These are phyloP conservation scores for Pseudozyma tsukubaensis DNA, from an alignment of 1,284 basidiomycete genomes.

Conservation along the genomic window DNA sequence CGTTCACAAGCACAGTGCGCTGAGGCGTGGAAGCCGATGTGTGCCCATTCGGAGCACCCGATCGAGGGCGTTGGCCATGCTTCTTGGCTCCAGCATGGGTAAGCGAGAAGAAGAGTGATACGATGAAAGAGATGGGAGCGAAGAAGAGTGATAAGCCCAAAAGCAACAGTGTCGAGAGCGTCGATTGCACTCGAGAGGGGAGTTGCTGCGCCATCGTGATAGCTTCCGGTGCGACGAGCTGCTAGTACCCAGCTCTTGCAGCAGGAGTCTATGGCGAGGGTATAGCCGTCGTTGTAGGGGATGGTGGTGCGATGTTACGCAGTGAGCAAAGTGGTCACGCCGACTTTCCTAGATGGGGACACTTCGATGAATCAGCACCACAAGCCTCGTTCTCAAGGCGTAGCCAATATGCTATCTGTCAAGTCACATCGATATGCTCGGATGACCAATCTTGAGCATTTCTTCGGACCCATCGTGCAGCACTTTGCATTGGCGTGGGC, in stretches of 20 bases:
- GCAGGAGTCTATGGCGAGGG: no score
- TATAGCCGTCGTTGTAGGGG: no score
- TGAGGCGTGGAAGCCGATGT: background rate
- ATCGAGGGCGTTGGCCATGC: background rate
- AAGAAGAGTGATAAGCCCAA: conserved; percentile 29
- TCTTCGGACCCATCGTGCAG: background rate
- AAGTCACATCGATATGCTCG: background rate
- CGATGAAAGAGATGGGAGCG: conserved; percentile 21
- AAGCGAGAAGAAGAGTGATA: conserved; percentile 42
- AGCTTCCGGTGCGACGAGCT: background rate
- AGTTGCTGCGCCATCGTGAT: conserved; percentile 34
- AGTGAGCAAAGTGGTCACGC: background rate
- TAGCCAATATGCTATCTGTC: no score
- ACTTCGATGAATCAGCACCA: background rate
- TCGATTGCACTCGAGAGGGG: conserved; percentile 43
- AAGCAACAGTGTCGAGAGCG: conserved; percentile 41
- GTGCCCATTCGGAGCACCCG: conserved; percentile 8
- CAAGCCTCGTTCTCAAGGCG: no score
- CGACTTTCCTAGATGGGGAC: no score
- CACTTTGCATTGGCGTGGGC: no score
- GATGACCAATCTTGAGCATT: conserved; percentile 1
- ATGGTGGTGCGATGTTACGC: background rate
- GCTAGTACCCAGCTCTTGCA: background rate
- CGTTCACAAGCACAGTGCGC: conserved; percentile 69
- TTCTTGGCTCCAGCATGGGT: conserved; percentile 14